phyloP scores from a whole-genome alignment of 768 basidiomycete species.

The Amanita subjunquillea region DNA sequence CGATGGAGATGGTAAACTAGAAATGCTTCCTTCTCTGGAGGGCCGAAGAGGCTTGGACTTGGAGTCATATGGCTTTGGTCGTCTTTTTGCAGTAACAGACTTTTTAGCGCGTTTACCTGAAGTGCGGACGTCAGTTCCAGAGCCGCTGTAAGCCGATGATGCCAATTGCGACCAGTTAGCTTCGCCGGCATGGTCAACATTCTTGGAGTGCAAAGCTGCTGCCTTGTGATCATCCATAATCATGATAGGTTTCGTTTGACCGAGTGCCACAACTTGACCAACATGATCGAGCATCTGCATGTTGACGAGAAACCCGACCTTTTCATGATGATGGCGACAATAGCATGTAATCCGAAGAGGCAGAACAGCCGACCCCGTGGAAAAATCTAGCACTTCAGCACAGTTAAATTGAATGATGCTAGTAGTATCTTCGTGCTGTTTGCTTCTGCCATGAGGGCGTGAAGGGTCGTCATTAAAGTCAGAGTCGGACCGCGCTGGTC shows the following conservation, averaged over 20 bases:
- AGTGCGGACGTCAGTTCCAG: conserved; percentile 22
- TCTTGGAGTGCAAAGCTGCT: conserved; percentile 23
- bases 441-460: conserved; percentile 32
- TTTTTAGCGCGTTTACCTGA: conserved; percentile 41
- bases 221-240: conserved; percentile 99
- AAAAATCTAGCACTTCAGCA: conserved; percentile 81
- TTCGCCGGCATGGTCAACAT: conserved; percentile 26
- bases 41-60: conserved; percentile 31
- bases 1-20: conserved; percentile 38
- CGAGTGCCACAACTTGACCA: conserved; percentile 74
- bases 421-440: conserved; percentile 54
- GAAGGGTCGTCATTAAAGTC: conserved; percentile 50
- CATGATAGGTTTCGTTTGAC: conserved; percentile 85
- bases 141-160: conserved; percentile 17
- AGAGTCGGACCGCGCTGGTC: conserved; percentile 68
- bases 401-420: conserved; percentile 97
- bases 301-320: conserved; percentile 86
- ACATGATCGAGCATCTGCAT: conserved; percentile 75
- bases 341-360: conserved; percentile 97
- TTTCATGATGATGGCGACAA: conserved; percentile 97
- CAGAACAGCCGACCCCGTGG: conserved; percentile 76
- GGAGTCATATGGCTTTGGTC: conserved; percentile 64
- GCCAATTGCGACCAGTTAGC: conserved; percentile 40
- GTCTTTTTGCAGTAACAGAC: conserved; percentile 33
- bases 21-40: conserved; percentile 46